Evolutionary conservation across 2,329 filamentous ascomycete genomes (phyloP).

Genomic region (Fusarium sarcochroum): DNA sequence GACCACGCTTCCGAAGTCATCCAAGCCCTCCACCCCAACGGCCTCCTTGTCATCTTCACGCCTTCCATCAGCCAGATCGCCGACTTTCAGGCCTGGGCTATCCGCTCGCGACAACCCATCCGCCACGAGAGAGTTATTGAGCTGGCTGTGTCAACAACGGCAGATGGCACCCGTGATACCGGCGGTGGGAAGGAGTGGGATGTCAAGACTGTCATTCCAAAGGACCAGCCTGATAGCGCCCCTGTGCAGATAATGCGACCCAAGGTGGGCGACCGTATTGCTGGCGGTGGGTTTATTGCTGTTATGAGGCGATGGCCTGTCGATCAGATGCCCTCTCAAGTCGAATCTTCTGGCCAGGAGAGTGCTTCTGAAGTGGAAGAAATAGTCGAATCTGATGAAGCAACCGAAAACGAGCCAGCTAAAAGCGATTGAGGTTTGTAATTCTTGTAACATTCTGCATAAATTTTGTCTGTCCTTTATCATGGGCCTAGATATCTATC

Average conservation of each 20-base stretch:
- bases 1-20: slow-evolving; percentile 61
- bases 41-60: slow-evolving; percentile 77
- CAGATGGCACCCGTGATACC: slow-evolving; percentile 60
- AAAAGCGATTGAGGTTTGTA: slow-evolving; percentile 4
- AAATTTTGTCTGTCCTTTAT: no score
- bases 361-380: slow-evolving; percentile 14
- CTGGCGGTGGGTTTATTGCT: slow-evolving; percentile 59
- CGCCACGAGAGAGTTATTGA: slow-evolving; percentile 72
- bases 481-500: no score
- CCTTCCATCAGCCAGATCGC: slow-evolving; percentile 85
- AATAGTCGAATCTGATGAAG: not conserved
- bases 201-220: slow-evolving; percentile 63
- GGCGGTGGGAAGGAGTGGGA: slow-evolving; percentile 74
- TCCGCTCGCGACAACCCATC: slow-evolving; percentile 66
- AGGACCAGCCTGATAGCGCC: slow-evolving; percentile 39
- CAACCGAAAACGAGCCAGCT: not conserved
- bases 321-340: slow-evolving; percentile 19
- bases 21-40: slow-evolving; percentile 73
- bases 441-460: slow-evolving; percentile 1
- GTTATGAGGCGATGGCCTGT: slow-evolving; percentile 54
- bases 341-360: slow-evolving; percentile 20
- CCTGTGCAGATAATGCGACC: slow-evolving; percentile 59
- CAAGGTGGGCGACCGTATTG: slow-evolving; percentile 57
- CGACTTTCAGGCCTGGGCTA: slow-evolving; percentile 66
- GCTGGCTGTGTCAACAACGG: slow-evolving; percentile 60